Conservation (phyloP, 805 yeast genomes). For the Candida maesae region DNA sequence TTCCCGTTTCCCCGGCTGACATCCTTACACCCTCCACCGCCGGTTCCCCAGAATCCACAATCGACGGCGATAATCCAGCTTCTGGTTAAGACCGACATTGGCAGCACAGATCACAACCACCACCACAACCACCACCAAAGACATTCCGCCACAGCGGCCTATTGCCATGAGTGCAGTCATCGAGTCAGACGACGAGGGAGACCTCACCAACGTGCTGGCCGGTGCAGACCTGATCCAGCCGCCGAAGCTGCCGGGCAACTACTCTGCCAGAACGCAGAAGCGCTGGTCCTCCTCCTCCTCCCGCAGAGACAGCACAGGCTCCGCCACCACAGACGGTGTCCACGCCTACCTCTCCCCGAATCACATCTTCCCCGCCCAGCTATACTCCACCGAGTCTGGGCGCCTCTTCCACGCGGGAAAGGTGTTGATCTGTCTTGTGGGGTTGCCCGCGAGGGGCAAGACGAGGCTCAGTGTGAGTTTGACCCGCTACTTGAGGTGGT, state of each 20-base stretch:
- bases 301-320: constrained; percentile 15
- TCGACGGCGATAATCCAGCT: neutral
- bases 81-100: neutral
- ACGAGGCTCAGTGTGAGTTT: constrained; percentile 89
- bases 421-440: constrained; percentile 82
- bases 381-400: constrained; percentile 90
- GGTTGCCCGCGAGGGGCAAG: constrained; percentile 94
- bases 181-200: constrained; percentile 30
- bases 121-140: neutral
- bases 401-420: constrained; percentile 94
- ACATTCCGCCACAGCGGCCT: neutral
- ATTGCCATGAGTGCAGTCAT: constrained; percentile 29
- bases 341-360: constrained; percentile 59
- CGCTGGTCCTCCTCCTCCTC: constrained; percentile 39
- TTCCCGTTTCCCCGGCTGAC: neutral
- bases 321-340: constrained; percentile 48
- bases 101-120: neutral
- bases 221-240: constrained; percentile 36
- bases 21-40: neutral
- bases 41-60: constrained; percentile 1
- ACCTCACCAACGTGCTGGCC: constrained; percentile 14
- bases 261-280: constrained; percentile 50
- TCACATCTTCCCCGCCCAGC: constrained; percentile 85
- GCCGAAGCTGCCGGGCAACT: constrained; percentile 45
- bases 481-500: constrained; percentile 91